Conservation (phyloP, 495 filamentous ascomycete species). For the Delitschia confertaspora region DNA sequence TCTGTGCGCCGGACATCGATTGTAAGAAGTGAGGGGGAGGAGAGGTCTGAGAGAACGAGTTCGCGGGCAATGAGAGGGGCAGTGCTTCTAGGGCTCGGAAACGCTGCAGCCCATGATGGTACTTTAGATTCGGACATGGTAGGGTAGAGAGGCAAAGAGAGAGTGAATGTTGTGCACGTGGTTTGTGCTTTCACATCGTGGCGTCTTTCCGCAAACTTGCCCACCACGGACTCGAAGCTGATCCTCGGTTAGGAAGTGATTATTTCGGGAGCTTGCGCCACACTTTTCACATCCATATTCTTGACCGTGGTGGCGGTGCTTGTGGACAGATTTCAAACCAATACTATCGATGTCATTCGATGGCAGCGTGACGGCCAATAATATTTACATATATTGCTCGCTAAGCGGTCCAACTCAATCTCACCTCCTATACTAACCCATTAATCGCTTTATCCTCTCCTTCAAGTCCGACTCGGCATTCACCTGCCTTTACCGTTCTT, state of each 20-base stretch:
- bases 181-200: too few relatives aligned
- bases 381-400: too few relatives aligned
- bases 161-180: too few relatives aligned
- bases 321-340: constrained; percentile 18
- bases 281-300: too few relatives aligned
- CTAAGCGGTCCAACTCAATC: too few relatives aligned
- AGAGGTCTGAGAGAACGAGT: constrained; percentile 7
- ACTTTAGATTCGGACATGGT: too few relatives aligned
- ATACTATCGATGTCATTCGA: constrained; percentile 5
- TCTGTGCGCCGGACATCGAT: constrained; percentile 36
- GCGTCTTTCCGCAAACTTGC: too few relatives aligned
- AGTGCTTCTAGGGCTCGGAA: constrained; percentile 15
- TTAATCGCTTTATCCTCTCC: constrained; percentile 6
- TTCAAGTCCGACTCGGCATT: constrained; percentile 4
- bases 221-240: too few relatives aligned
- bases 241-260: too few relatives aligned
- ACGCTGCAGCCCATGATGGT: constrained; percentile 14
- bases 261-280: too few relatives aligned
- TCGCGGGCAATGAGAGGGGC: constrained; percentile 22
- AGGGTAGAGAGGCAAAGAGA: too few relatives aligned
- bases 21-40: constrained; percentile 25
- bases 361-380: constrained; percentile 19
- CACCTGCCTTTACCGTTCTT: constrained; percentile 1
- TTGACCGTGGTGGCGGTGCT: too few relatives aligned
- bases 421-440: not conserved